These are phyloP conservation scores for Carallia pectinifolia DNA, from an alignment of 345 rosid species.

Conservation along the genomic window DNA sequence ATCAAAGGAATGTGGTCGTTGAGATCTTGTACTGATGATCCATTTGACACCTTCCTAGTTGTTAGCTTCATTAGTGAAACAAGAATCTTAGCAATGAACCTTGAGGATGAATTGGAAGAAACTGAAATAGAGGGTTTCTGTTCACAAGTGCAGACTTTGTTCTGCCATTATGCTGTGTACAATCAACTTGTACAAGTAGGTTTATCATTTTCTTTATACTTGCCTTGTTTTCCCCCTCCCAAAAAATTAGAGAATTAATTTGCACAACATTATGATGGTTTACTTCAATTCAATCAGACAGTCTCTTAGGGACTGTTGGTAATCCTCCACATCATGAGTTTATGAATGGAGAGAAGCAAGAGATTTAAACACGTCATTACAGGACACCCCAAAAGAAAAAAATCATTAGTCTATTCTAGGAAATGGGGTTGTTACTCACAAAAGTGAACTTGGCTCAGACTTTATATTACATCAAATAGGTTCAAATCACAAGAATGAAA, in stretches of 20 bases:
- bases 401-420: too few relatives aligned
- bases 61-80: constrained; percentile 96
- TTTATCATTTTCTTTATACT: background rate
- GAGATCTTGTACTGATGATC: constrained; percentile 82
- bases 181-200: constrained; percentile 92
- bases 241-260: too few relatives aligned
- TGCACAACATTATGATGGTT: background rate
- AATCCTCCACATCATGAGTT: too few relatives aligned
- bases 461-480: too few relatives aligned
- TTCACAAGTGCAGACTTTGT: constrained; percentile 85
- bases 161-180: constrained; percentile 86
- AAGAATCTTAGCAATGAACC: constrained; percentile 86
- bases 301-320: background rate
- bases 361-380: too few relatives aligned
- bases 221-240: background rate
- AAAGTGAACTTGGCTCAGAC: too few relatives aligned
- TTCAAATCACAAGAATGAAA: too few relatives aligned
- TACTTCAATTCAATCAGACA: too few relatives aligned
- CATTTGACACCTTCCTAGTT: constrained; percentile 86
- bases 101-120: constrained; percentile 93
- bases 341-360: too few relatives aligned
- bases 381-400: too few relatives aligned
- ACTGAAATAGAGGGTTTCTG: constrained; percentile 94
- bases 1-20: constrained; percentile 99
- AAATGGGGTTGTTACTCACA: too few relatives aligned